Evolutionary conservation across 2,329 filamentous ascomycete genomes (phyloP), one percentile per base, ranked within the genome.

Genomic region (Exophiala spinifera): DNA sequence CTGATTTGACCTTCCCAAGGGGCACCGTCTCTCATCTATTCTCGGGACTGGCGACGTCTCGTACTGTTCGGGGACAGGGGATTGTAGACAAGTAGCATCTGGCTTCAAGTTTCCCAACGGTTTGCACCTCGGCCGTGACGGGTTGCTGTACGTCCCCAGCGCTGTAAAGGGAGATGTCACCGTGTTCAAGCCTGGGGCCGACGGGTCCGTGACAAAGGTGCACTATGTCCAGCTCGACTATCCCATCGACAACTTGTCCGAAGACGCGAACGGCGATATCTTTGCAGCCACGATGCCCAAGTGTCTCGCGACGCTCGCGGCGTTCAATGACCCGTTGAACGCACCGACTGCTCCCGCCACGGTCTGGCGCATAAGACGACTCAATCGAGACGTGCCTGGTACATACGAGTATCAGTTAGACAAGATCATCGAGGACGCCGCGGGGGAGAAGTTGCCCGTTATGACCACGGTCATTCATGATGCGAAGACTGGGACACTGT

Each of bases 191-290:
- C 55, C 57, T 4, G 28, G 20, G 2, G 13, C 50, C 4, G 53
- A 56, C 13, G 56, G 56, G 2, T 53, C 50, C 2, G n/a, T 60
- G 15, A 36, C 25, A 15, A 50, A 50, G 25, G 55, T 62, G 3
- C 51, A 55, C 31, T 60, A 57, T 1, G 66, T 73, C 42, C 44
- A 64, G 34, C 50, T 64, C 6, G 60, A 64, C 13, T 60, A 66
- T 20, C 66, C 68, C 0, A 52, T 72, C 3, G 71, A 73, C 51
- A 72, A 73, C 36, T 49, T 73, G 7, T 67, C 66, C 1, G 54
- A 72, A n/a, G 71, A 73, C 51, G 56, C 53, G 3, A 64, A 70
- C 19, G 70, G 71, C 1, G 66, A 71, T 31, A 64, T 73, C 33
- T 66, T 65, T 51, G 69, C 61, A 2, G 69, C 69, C 3, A 65